Evolutionary conservation across 352 stramenopile genomes (phyloP), one percentile per base, ranked within the genome.

Genomic region (Phytopythium helicoides): DNA sequence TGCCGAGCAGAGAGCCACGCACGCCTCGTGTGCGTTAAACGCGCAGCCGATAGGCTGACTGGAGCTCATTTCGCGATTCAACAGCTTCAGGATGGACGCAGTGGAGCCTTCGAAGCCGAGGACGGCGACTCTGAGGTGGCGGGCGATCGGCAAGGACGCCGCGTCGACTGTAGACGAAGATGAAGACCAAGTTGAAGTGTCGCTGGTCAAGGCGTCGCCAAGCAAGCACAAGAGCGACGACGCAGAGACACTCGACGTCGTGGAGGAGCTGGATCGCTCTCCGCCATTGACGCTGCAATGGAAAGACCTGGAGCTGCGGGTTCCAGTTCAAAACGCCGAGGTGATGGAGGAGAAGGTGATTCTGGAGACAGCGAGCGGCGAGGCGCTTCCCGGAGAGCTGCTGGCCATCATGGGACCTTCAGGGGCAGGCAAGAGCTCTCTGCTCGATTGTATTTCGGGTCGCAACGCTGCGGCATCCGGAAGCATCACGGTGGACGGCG

Each of bases 401-500:
- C 52, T 87, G n/a, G 76, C 81, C 19, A 56, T 93, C 53, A 87
- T 88, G 68, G 82, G 82, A 3, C 71, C 73, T 8, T 82, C 66
- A 0, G 81, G 85, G 16, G 81, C 83, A 16, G 89, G 91, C 1
- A 97, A 98, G 62, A 97, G 86, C 15, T 98, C 94, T 3, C 70
- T 98, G 6, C 79, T 97, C 22, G 92, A 98, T 77, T 94, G 97
- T 15, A 90, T 98, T 52, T 86, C 92, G 1, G 71, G 94, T 8
- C 72, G 92, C 41, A 98, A 98, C 60, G 80, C 60, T 21, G 68
- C 75, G 8, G 83, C 90, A 19, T 55, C 71, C 12, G 73, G 84
- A 10, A 62, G 39, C 8, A 82, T 86, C 34, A 74, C 52, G 1
- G 76, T 97, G 36, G 86, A 81, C 38, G 91, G 92, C 15, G 47